Evolutionary conservation across 306 rosid species (phyloP).

Genomic region (Vachellia pachyceras): DNA sequence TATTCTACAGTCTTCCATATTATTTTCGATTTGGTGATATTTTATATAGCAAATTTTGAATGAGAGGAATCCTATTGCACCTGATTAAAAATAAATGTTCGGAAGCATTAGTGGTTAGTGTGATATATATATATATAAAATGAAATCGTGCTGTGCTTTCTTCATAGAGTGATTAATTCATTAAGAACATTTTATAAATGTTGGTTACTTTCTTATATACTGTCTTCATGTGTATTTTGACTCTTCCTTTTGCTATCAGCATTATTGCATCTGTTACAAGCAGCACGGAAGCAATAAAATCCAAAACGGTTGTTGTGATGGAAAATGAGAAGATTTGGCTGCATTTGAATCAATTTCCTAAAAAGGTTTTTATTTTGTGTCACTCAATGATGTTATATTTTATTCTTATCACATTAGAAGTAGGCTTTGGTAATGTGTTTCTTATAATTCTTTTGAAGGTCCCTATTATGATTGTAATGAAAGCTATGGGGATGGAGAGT

Average conservation of each 20-base stretch:
- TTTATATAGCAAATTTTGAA: not conserved
- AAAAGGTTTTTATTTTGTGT: constrained; percentile 53
- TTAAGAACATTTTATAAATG: constrained; percentile 11
- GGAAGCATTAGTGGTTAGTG: not conserved
- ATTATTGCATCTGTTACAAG: constrained; percentile 86
- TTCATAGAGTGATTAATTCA: not conserved
- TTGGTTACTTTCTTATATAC: constrained; percentile 15
- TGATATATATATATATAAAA: not conserved
- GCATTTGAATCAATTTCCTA: constrained; percentile 67
- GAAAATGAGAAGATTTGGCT: constrained; percentile 77
- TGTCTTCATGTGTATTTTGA: constrained; percentile 28
- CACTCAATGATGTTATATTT: constrained; percentile 30
- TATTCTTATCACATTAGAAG: constrained; percentile 15
- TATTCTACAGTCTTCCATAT: not conserved
- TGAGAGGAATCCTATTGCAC: constrained; percentile 5
- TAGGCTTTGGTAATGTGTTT: constrained; percentile 17
- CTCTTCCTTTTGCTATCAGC: constrained; percentile 55
- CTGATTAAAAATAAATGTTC: not conserved
- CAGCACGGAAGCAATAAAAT: constrained; percentile 71
- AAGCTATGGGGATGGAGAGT: constrained; percentile 94
- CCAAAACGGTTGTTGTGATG: constrained; percentile 81
- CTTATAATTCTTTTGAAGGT: constrained; percentile 49
- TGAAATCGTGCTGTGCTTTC: not conserved
- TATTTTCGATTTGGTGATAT: not conserved
- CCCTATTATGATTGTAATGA: constrained; percentile 81